These are phyloP conservation scores for Macrophomina tecta DNA, from an alignment of 2,329 filamentous ascomycete species.

Conservation along the genomic window DNA sequence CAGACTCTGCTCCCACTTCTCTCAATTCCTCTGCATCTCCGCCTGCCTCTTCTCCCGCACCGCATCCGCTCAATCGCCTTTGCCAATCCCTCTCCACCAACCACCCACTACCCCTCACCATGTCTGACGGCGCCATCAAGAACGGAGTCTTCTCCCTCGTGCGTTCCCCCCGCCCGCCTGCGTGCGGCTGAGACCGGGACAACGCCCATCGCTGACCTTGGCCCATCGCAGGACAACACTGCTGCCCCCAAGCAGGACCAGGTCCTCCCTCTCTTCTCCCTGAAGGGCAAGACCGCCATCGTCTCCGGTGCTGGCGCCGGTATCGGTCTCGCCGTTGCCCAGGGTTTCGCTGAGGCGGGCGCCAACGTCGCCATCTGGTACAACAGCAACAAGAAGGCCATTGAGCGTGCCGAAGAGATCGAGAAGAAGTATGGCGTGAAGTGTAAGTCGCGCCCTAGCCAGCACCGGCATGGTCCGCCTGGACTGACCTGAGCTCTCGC, in stretches of 20 bases:
- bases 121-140: constrained; percentile 41
- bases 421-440: constrained; percentile 29
- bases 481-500: not conserved
- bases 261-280: constrained; percentile 40
- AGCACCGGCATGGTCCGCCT: not conserved
- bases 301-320: constrained; percentile 55
- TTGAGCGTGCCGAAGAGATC: constrained; percentile 50
- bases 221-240: constrained; percentile 17
- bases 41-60: constrained; percentile 12
- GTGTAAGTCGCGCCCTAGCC: constrained; percentile 1
- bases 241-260: constrained; percentile 27
- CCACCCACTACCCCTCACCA: constrained; percentile 10
- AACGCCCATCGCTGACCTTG: not conserved
- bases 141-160: constrained; percentile 43
- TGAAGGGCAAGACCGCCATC: constrained; percentile 54
- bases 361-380: constrained; percentile 70
- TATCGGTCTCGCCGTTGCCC: constrained; percentile 53
- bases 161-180: not conserved
- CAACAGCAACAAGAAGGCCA: constrained; percentile 59
- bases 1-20: not conserved
- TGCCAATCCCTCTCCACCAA: not conserved
- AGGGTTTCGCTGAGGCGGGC: constrained; percentile 30
- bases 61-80: not conserved
- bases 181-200: not conserved
- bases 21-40: not conserved